Evolutionary conservation across 139 green algal genomes (phyloP).

Genomic region (Chlorella sp.): DNA sequence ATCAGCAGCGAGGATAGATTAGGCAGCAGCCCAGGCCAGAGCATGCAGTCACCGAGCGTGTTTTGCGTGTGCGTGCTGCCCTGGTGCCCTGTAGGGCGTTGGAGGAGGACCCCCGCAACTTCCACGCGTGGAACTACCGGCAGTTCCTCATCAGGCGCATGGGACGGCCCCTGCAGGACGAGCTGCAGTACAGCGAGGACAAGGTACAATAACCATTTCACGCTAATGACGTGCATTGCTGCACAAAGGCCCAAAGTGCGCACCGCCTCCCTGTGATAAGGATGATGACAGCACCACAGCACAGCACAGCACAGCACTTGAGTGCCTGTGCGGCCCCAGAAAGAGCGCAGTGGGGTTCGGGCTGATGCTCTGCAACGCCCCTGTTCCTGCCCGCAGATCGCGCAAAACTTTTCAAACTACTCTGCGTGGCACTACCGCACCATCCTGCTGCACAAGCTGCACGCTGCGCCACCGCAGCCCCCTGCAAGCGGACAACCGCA

Average conservation of each 20-base stretch:
- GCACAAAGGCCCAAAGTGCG: background rate
- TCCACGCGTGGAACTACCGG: slow-evolving; percentile 92
- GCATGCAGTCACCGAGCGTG: too few species aligned
- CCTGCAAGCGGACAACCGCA: too few species aligned
- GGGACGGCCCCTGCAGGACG: slow-evolving; percentile 32
- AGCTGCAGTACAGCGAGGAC: slow-evolving; percentile 62
- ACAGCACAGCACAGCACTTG: too few species aligned
- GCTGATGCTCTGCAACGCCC: background rate
- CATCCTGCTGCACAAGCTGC: slow-evolving; percentile 50
- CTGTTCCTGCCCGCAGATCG: slow-evolving; percentile 47
- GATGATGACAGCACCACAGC: background rate
- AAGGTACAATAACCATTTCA: background rate
- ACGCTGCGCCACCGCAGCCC: background rate
- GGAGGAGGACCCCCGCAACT: slow-evolving; percentile 87
- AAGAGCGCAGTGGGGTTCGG: background rate
- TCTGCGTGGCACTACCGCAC: slow-evolving; percentile 92
- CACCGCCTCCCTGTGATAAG: background rate
- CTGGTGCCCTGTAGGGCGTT: slow-evolving; percentile 56
- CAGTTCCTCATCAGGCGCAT: slow-evolving; percentile 55
- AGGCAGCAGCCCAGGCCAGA: too few species aligned
- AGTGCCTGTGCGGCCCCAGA: too few species aligned
- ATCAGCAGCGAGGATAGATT: too few species aligned
- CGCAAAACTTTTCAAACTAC: slow-evolving; percentile 98
- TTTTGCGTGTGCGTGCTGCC: background rate
- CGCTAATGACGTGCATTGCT: background rate